phyloP scores from a whole-genome alignment of 768 basidiomycete genomes.

The Podaxis pistillaris region DNA sequence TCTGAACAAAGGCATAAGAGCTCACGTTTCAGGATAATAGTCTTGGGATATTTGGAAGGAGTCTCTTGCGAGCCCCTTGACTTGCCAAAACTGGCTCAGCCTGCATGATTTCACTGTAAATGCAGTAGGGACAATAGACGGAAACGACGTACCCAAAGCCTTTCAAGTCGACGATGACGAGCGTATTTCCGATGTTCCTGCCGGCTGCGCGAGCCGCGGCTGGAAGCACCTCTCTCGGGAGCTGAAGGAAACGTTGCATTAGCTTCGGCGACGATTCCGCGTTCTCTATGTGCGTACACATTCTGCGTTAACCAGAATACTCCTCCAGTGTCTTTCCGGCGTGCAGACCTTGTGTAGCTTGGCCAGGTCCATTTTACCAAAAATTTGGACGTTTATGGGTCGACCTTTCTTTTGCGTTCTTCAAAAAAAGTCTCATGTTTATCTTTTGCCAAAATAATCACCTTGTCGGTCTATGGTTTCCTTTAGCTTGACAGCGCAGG shows the following conservation, averaged over 20 bases:
- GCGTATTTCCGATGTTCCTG: slow-evolving; percentile 44
- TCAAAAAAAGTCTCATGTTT: slow-evolving; percentile 2
- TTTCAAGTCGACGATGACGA: slow-evolving; percentile 70
- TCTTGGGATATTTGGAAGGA: slow-evolving; percentile 78
- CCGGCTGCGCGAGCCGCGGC: slow-evolving; percentile 59
- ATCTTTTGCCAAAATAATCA: slow-evolving; percentile 20
- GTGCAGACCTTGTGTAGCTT: slow-evolving; percentile 56
- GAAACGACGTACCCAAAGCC: slow-evolving; percentile 54
- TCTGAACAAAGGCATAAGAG: background rate
- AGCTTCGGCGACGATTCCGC: background rate
- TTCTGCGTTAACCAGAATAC: slow-evolving; percentile 64
- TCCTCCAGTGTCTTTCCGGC: slow-evolving; percentile 62
- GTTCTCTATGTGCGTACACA: slow-evolving; percentile 29
- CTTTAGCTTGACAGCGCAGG: background rate
- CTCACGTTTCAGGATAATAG: slow-evolving; percentile 73
- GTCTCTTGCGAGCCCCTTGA: slow-evolving; percentile 58
- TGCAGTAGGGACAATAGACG: slow-evolving; percentile 16
- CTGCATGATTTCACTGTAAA: slow-evolving; percentile 29
- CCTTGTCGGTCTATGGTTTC: slow-evolving; percentile 66
- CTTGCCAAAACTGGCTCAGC: slow-evolving; percentile 71
- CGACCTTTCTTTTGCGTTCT: slow-evolving; percentile 55
- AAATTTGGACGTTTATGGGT: slow-evolving; percentile 65
- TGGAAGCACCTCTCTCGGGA: slow-evolving; percentile 66
- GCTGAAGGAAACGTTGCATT: slow-evolving; percentile 22
- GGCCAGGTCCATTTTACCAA: slow-evolving; percentile 57